Evolutionary conservation across 2,329 filamentous ascomycete species (phyloP).

Genomic region (Penicillium frequentans): DNA sequence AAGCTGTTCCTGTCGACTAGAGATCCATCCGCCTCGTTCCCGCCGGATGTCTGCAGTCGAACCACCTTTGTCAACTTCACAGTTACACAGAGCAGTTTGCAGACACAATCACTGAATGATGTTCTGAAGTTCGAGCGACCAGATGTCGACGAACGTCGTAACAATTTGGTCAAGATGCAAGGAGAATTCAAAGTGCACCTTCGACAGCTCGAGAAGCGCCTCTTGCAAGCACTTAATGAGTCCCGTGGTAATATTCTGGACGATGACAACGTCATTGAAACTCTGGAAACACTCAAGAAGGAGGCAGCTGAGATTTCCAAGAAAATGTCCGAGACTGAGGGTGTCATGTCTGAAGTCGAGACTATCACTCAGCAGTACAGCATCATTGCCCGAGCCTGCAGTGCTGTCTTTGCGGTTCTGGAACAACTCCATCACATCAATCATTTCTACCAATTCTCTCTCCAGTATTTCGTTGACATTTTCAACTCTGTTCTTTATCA

Average conservation of each 20-base stretch:
- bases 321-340: slow-evolving; percentile 96
- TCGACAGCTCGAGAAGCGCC: slow-evolving; percentile 87
- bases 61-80: slow-evolving; percentile 99
- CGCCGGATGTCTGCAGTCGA: slow-evolving; percentile 95
- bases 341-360: slow-evolving; percentile 97
- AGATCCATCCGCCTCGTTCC: slow-evolving; percentile 92
- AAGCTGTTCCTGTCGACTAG: slow-evolving; percentile 92
- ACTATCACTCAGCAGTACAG: slow-evolving; percentile 93
- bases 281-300: slow-evolving; percentile 94
- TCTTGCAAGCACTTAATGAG: slow-evolving; percentile 93
- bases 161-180: slow-evolving; percentile 97
- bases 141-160: slow-evolving; percentile 92
- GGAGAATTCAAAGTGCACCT: slow-evolving; percentile 99
- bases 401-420: slow-evolving; percentile 92
- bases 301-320: slow-evolving; percentile 93
- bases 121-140: slow-evolving; percentile 96
- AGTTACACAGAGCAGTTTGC: slow-evolving; percentile 96
- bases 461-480: slow-evolving; percentile 97
- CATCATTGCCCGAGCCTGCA: slow-evolving; percentile 90
- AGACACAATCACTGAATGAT: slow-evolving; percentile 96
- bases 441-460: slow-evolving; percentile 98
- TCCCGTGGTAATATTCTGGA: slow-evolving; percentile 97
- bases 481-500: slow-evolving; percentile 87
- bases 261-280: slow-evolving; percentile 97
- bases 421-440: slow-evolving; percentile 98